Percentiles rank a stretch among this genome's conserved stretches.
Evolutionary conservation across 257 asterid species (phyloP).

Genomic region (Solanum acaule): DNA sequence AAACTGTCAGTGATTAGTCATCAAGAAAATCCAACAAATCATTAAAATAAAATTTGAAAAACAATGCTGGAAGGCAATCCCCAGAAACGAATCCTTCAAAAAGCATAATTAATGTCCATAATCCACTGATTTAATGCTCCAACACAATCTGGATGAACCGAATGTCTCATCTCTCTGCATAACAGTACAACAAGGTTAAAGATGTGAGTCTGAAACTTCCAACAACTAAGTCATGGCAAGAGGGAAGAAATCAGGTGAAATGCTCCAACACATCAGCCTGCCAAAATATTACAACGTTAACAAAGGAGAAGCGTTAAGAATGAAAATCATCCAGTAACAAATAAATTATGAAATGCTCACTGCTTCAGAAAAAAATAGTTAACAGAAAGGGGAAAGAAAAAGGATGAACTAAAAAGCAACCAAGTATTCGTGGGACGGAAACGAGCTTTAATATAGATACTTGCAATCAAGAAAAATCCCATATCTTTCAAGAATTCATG

Average conservation of each 20-base stretch:
- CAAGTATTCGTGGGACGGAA: no score
- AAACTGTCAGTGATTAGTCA: conserved; percentile 30
- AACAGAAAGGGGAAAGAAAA: background rate
- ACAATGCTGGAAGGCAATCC: conserved; percentile 29
- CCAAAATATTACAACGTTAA: conserved; percentile 38
- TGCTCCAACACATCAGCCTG: conserved; percentile 94
- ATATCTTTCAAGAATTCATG: conserved; percentile 4
- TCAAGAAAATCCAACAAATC: conserved; percentile 11
- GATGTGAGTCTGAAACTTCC: conserved; percentile 98
- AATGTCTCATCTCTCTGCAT: conserved; percentile 64
- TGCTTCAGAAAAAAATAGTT: conserved; percentile 2
- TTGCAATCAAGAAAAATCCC: conserved; percentile 16
- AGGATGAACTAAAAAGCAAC: no score
- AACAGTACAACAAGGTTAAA: conserved; percentile 88
- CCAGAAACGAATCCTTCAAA: conserved; percentile 46
- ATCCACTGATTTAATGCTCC: conserved; percentile 22
- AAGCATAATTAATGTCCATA: conserved; percentile 27
- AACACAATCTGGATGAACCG: conserved; percentile 28
- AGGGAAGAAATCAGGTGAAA: conserved; percentile 77
- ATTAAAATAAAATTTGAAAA: conserved; percentile 13
- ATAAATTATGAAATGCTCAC: background rate
- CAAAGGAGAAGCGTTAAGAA: conserved; percentile 12
- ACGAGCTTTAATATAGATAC: conserved; percentile 19
- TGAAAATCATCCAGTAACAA: background rate
- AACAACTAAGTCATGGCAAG: conserved; percentile 85